Evolutionary conservation across 75 land plant genomes (phyloP), one percentile per base, ranked within the genome.

Genomic region (Pinus taeda): DNA sequence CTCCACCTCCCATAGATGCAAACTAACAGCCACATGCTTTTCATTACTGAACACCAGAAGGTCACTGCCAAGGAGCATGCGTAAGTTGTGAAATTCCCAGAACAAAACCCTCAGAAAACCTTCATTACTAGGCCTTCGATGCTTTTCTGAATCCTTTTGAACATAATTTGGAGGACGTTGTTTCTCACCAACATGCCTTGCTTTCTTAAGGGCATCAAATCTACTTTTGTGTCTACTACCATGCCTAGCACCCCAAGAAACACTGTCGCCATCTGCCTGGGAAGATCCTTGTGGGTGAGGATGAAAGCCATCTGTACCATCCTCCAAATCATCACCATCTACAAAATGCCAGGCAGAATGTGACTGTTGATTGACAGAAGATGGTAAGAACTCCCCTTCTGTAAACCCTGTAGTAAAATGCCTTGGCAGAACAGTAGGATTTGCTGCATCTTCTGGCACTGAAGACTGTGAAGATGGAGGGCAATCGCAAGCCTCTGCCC

Each of bases 61-160:
- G 76, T 97, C 99, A 89, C 96, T 95, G 26, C 99, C 99, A 69
- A 97, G 79, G 53, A 97, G 93, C 98, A 97, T 97, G 4, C 93
- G 86, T 65, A 97, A 85, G 63, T 97, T 96, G 85, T 95, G 94
- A 77, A 97, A 93, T 81, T 97, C 89, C 99, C 99, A 97, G 83
- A 90, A 91, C 65, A 97, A 70, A 78, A 95, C 96, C 79, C 99
- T 89, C 56, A 88, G 71, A 74, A 97, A 97, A 36, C 83, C 91
- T 83, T 91, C 95, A 71, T 83, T 79, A 45, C 83, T 79, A 39
- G 77, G 70, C 66, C 88, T 82, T 65, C 81, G 85, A 73, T 85
- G 83, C 53, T 83, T 88, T 59, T 93, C 98, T 79, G 96, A 79
- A 66, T 97, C 99, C 74, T 90, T 82, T 5, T 83, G 78, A 33